phyloP scores from a whole-genome alignment of 768 basidiomycete genomes.

The Auricularia cornea region DNA sequence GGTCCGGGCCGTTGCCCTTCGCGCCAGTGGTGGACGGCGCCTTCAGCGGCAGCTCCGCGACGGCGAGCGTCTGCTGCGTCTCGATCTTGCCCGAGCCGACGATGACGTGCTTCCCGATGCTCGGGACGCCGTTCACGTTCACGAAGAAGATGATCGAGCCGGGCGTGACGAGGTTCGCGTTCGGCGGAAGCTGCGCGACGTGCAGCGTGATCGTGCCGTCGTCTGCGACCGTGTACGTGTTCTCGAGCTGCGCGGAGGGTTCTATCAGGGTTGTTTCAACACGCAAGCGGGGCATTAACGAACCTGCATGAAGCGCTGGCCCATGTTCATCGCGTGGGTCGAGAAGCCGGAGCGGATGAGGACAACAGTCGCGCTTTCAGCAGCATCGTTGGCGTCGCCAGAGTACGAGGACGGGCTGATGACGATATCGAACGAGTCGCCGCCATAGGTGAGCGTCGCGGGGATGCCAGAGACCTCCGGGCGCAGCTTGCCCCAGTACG shows the following conservation, averaged over 20 bases:
- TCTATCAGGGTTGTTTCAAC: slow-evolving; percentile 90
- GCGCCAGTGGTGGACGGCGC: slow-evolving; percentile 30
- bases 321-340: slow-evolving; percentile 33
- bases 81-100: slow-evolving; percentile 77
- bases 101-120: slow-evolving; percentile 65
- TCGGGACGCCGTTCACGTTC: slow-evolving; percentile 76
- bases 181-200: slow-evolving; percentile 75
- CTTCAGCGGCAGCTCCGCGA: slow-evolving; percentile 37
- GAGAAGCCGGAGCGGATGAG: slow-evolving; percentile 69
- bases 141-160: slow-evolving; percentile 82
- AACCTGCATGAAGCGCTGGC: slow-evolving; percentile 27
- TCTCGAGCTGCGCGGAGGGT: slow-evolving; percentile 71
- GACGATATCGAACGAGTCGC: slow-evolving; percentile 65
- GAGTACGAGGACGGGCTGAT: slow-evolving; percentile 59
- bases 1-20: slow-evolving; percentile 19
- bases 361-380: slow-evolving; percentile 65
- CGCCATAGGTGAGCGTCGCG: slow-evolving; percentile 74
- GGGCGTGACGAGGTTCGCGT: slow-evolving; percentile 79
- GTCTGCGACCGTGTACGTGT: slow-evolving; percentile 71
- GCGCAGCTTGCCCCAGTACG: slow-evolving; percentile 68
- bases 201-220: slow-evolving; percentile 73
- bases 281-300: slow-evolving; percentile 61
- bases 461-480: slow-evolving; percentile 68
- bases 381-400: slow-evolving; percentile 59
- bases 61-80: slow-evolving; percentile 45